phyloP scores from a whole-genome alignment of 371 early-diverging fungal species.

The Mortierella polycephala region DNA sequence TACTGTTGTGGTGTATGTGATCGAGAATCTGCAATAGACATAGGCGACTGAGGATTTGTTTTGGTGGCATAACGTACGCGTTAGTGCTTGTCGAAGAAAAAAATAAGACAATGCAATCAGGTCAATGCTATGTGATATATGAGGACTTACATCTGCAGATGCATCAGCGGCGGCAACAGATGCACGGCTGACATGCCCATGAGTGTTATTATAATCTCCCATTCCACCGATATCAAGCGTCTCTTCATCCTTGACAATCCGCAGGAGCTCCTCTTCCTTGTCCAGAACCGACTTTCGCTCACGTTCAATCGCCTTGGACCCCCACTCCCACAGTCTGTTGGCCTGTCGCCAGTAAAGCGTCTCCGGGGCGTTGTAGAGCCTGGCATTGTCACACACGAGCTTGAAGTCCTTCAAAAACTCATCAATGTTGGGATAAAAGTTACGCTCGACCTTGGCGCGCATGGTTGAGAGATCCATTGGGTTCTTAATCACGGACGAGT shows the following conservation, averaged over 20 bases:
- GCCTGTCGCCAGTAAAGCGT: conserved; percentile 80
- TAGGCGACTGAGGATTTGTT: conserved; percentile 31
- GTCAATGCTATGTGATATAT: background rate
- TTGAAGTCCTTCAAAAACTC: conserved; percentile 70
- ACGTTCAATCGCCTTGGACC: conserved; percentile 67
- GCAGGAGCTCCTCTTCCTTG: conserved; percentile 47
- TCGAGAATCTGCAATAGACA: conserved; percentile 26
- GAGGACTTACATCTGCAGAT: conserved; percentile 57
- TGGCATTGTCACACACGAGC: conserved; percentile 75
- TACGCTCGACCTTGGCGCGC: conserved; percentile 64
- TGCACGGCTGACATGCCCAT: conserved; percentile 25
- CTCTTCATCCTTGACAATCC: conserved; percentile 38
- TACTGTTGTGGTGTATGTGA: conserved; percentile 51
- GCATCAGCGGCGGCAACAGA: conserved; percentile 58
- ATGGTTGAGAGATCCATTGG: conserved; percentile 82
- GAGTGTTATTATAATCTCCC: conserved; percentile 25
- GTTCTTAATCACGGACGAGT: conserved; percentile 73
- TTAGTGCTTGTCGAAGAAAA: background rate
- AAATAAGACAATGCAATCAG: background rate
- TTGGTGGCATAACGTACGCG: background rate
- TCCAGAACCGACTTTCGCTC: conserved; percentile 64
- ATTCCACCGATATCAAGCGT: conserved; percentile 39
- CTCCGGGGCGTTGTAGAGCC: conserved; percentile 77
- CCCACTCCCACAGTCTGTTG: conserved; percentile 70
- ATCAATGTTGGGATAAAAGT: conserved; percentile 63